Conservation (phyloP, 306 rosid species). For the Vigna radiata region DNA sequence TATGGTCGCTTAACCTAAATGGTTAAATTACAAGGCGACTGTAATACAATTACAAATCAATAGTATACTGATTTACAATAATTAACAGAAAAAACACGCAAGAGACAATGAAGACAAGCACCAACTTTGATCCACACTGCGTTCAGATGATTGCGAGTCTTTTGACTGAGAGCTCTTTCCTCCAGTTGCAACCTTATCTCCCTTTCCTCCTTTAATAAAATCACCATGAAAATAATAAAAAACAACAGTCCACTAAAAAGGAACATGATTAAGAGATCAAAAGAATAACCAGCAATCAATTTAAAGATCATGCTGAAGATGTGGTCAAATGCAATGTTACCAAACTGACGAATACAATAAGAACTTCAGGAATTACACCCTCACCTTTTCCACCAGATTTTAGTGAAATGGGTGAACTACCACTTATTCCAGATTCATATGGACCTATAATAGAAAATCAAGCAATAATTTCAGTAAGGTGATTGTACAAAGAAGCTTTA, state of each 20-base stretch:
- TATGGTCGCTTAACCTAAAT: not conserved
- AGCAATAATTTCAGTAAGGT: slow-evolving; percentile 26
- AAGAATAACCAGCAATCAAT: slow-evolving; percentile 27
- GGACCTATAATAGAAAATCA: slow-evolving; percentile 41
- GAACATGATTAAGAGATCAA: slow-evolving; percentile 5
- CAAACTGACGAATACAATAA: slow-evolving; percentile 19
- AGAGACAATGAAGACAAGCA: slow-evolving; percentile 42
- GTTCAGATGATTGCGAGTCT: slow-evolving; percentile 60
- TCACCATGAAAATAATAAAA: slow-evolving; percentile 46
- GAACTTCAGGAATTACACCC: slow-evolving; percentile 50
- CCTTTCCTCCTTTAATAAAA: slow-evolving; percentile 66
- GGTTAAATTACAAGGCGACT: too few relatives aligned
- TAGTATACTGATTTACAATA: slow-evolving; percentile 15
- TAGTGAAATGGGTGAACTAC: slow-evolving; percentile 29
- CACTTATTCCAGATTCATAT: slow-evolving; percentile 43
- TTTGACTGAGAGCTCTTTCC: slow-evolving; percentile 53
- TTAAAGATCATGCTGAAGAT: slow-evolving; percentile 2
- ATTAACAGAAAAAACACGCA: slow-evolving; percentile 13
- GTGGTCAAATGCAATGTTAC: slow-evolving; percentile 31
- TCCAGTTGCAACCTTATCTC: slow-evolving; percentile 56
- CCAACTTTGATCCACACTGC: slow-evolving; percentile 67
- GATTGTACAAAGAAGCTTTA: slow-evolving; percentile 12
- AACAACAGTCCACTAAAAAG: slow-evolving; percentile 2
- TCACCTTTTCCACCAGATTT: slow-evolving; percentile 54
- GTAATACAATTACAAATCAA: slow-evolving; percentile 26